Evolutionary conservation across 2,329 filamentous ascomycete species (phyloP), one percentile per base, ranked within the genome.

Genomic region (Arachnomyces sp.): DNA sequence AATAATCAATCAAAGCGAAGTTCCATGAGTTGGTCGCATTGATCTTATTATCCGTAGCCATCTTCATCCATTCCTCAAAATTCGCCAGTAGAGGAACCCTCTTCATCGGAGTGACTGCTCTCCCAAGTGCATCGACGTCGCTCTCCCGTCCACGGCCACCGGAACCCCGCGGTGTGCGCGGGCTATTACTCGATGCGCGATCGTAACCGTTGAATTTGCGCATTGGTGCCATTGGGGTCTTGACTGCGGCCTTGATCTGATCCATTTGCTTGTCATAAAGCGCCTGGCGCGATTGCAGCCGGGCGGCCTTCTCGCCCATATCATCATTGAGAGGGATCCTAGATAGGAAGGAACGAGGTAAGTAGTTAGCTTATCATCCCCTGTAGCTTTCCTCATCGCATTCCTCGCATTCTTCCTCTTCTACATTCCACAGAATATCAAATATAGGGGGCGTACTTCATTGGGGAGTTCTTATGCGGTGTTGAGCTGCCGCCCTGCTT

Each of bases 61-160:
- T 94, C 74, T 96, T 98, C 88, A 98, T 96, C 92, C 90, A 96
- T 62, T 98, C 92, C 63, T 98, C 92, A 55, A 96, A 98, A 66
- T 98, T 98, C 56, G 92, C 92, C 40, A 98, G 72, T 53, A 98
- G 84, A 1, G 92, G 92, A 18, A 95, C 86, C 45, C 89, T 84
- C 74, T 95, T 95, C 83, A 94, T 90, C 39, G 90, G 92, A 44
- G 92, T 95, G 39, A 94, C 84, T 29, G 84, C 86, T 47, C 73
- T 78, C 25, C 85, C 84, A 54, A 80, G 74, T 47, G 80, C 69
- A 44, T 78, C 72, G 28, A 79, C 77, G 48, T 78, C 73, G 48
- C 45, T 64, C 30, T 61, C 61, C 38, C 61, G 58, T 21, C 51
- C 49, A 38, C 63, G 57, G 43, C 52, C 54, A 28, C 52, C 48